A percentile compares a stretch with the other conserved stretches of the same genome.
phyloP scores from a whole-genome alignment of 176 grass and related monocot genomes.

The bread wheat (Triticum aestivum) region IWGSC_CS_RefSeq_v2.1 NC_057800.1:639499109-639499608 shows the following conservation, averaged over 20 bases:
- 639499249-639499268: not conserved
- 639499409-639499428: not conserved
- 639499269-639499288: not conserved
- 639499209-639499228: conserved; percentile 29
- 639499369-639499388: not conserved
- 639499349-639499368: conserved; percentile 37
- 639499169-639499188: conserved; percentile 6
- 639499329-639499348: conserved; percentile 7
- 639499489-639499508: not conserved
- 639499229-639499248: not conserved
- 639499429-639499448: conserved; percentile 19
- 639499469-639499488: not conserved
- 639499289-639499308: conserved; percentile 22
- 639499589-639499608: conserved; percentile 13
- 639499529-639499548: not conserved
- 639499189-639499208: not conserved
- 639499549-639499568: not conserved
- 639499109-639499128: conserved; percentile 27
- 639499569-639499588: not conserved
- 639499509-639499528: not conserved
- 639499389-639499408: not conserved
- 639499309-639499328: conserved; percentile 21
- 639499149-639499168: conserved; percentile 22
- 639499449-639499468: not conserved
- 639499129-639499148: conserved; percentile 36